phyloP scores from a whole-genome alignment of 2,329 filamentous ascomycete genomes.

The Fusarium burgessii region DNA sequence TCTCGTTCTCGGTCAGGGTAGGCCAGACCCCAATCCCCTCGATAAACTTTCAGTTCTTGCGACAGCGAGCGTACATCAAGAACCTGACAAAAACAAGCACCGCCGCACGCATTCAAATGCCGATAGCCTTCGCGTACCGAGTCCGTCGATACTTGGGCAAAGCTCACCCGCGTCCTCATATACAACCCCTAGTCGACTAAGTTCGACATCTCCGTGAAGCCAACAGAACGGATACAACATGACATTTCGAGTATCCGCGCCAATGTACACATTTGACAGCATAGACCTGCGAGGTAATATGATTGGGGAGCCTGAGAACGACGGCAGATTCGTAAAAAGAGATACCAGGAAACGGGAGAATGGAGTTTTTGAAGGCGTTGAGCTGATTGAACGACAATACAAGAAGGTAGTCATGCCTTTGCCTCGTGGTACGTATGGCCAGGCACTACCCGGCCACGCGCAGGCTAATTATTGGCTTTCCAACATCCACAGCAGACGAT shows the following conservation, averaged over 20 bases:
- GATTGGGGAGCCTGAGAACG: not conserved
- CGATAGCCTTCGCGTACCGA: slow-evolving; percentile 44
- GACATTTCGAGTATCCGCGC: slow-evolving; percentile 10
- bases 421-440: not conserved
- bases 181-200: slow-evolving; percentile 40
- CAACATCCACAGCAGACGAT: not conserved
- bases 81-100: slow-evolving; percentile 42
- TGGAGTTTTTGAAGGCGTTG: not conserved
- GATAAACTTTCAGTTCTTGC: slow-evolving; percentile 56
- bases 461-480: not conserved
- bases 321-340: not conserved
- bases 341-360: slow-evolving; percentile 7
- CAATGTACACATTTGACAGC: slow-evolving; percentile 2
- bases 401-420: slow-evolving; percentile 1
- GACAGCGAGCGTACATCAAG: slow-evolving; percentile 51
- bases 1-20: slow-evolving; percentile 43
- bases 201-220: slow-evolving; percentile 42
- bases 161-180: slow-evolving; percentile 41
- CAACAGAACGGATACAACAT: slow-evolving; percentile 37
- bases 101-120: slow-evolving; percentile 33
- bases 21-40: slow-evolving; percentile 41
- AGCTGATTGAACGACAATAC: slow-evolving; percentile 1
- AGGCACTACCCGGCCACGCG: not conserved
- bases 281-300: slow-evolving; percentile 16
- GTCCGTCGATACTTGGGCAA: slow-evolving; percentile 36